Percentiles rank a stretch among this genome's conserved stretches.
Evolutionary conservation across 768 basidiomycete genomes (phyloP).

Genomic region (Pleurotus eryngii): DNA sequence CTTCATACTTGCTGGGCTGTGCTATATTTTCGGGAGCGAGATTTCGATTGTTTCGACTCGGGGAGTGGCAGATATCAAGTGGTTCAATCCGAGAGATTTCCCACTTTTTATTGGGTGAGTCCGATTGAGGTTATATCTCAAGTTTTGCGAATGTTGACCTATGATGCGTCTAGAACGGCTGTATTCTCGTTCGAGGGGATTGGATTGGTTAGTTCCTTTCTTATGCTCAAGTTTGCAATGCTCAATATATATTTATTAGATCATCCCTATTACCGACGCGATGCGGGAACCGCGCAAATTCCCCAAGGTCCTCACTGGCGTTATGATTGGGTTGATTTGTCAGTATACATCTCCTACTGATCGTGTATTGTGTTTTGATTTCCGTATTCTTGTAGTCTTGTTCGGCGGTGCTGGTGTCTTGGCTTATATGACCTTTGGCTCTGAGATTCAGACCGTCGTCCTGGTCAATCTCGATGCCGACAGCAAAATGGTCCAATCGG

Average conservation of each 20-base stretch:
- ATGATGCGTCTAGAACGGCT: slow-evolving; percentile 51
- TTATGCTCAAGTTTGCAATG: slow-evolving; percentile 5
- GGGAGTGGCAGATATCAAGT: slow-evolving; percentile 74
- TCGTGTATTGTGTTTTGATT: slow-evolving; percentile 1
- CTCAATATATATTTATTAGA: slow-evolving; percentile 27
- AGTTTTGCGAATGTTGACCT: no score
- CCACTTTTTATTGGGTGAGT: slow-evolving; percentile 87
- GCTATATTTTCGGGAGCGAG: slow-evolving; percentile 91
- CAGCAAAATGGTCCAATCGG: slow-evolving; percentile 85
- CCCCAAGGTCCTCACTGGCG: slow-evolving; percentile 80
- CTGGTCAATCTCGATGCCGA: slow-evolving; percentile 87
- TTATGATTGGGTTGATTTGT: slow-evolving; percentile 86
- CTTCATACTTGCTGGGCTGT: slow-evolving; percentile 85
- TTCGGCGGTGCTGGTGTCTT: slow-evolving; percentile 88
- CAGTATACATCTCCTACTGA: slow-evolving; percentile 17
- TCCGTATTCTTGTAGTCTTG: slow-evolving; percentile 44
- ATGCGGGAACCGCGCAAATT: slow-evolving; percentile 96
- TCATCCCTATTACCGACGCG: slow-evolving; percentile 95
- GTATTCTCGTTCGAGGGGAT: slow-evolving; percentile 99
- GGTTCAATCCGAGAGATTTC: slow-evolving; percentile 90
- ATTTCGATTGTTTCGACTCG: slow-evolving; percentile 56
- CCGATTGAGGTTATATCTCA: neutral
- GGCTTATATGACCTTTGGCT: slow-evolving; percentile 86
- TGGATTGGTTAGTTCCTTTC: slow-evolving; percentile 60
- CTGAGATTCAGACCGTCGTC: slow-evolving; percentile 87